Conservation (phyloP, 805 yeast species). For the Candida wancherniae region DNA sequence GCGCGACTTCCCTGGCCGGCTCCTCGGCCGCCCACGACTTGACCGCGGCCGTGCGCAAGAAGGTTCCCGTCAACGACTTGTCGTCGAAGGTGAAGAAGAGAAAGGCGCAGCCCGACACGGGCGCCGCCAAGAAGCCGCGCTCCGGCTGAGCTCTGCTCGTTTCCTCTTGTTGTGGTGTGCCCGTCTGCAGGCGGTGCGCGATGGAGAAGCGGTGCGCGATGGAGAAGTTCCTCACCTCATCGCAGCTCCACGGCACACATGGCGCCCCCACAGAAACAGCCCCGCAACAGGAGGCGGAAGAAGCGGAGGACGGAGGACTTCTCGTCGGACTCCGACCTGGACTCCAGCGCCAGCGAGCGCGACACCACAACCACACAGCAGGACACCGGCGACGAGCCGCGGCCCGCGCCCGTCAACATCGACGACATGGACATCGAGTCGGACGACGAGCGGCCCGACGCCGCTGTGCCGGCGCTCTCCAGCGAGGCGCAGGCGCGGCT, state of each 20-base stretch:
- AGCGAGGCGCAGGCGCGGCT: constrained; percentile 17
- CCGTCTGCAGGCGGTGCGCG: too few species aligned
- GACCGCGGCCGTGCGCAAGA: constrained; percentile 3
- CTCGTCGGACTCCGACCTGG: constrained; percentile 49
- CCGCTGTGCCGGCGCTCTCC: constrained; percentile 12
- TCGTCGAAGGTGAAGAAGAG: constrained; percentile 59
- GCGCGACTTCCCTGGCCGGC: constrained; percentile 5
- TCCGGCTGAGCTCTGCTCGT: too few species aligned
- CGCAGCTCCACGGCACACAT: constrained; percentile 1
- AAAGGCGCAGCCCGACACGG: constrained; percentile 8
- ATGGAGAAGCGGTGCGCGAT: too few species aligned
- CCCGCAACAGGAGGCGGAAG: constrained; percentile 51
- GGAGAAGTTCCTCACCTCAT: background rate
- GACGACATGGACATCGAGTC: constrained; percentile 30
- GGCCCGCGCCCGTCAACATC: constrained; percentile 18
- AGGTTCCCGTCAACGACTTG: constrained; percentile 49
- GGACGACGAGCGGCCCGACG: constrained; percentile 17
- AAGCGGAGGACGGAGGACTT: constrained; percentile 81
- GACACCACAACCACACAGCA: constrained; percentile 1
- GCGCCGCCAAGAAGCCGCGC: constrained; percentile 10
- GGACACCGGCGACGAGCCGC: constrained; percentile 3
- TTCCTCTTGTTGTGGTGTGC: too few species aligned
- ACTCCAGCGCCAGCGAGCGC: constrained; percentile 20
- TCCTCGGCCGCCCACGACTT: constrained; percentile 2
- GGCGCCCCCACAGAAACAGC: constrained; percentile 11